Evolutionary conservation across 225 moss, liverwort and hornwort species (phyloP).

Genomic region (Asterella californica): DNA sequence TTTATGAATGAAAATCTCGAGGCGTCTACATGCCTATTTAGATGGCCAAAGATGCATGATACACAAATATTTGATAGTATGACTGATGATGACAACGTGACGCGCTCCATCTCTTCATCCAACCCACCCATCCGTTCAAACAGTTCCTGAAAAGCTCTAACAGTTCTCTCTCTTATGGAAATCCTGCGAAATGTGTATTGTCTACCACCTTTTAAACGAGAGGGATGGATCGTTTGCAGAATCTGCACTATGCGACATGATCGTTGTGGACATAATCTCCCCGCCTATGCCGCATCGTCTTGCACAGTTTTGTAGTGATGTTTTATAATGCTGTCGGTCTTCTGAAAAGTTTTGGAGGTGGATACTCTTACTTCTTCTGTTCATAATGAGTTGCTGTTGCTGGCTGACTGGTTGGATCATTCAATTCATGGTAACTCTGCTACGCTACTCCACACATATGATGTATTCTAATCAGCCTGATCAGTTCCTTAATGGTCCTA

Average conservation of each 20-base stretch:
- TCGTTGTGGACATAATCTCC: background rate
- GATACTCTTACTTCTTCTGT: background rate
- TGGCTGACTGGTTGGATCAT: too few relatives aligned
- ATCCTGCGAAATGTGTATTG: too few relatives aligned
- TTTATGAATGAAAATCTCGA: background rate
- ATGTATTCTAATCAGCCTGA: too few relatives aligned
- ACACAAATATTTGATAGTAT: background rate
- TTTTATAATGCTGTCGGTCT: slow-evolving; percentile 6
- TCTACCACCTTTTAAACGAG: background rate
- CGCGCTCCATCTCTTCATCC: background rate
- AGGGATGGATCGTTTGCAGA: background rate
- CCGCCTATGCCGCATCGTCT: background rate
- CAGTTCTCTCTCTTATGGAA: too few relatives aligned
- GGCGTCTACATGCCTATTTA: background rate
- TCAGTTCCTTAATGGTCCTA: too few relatives aligned
- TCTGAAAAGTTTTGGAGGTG: background rate
- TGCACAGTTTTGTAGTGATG: background rate
- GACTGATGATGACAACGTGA: background rate
- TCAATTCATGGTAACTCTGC: too few relatives aligned
- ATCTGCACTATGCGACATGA: background rate
- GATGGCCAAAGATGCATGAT: background rate
- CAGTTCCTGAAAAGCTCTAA: background rate
- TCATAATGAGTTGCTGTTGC: slow-evolving; percentile 12
- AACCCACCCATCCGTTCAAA: background rate
- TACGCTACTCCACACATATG: too few relatives aligned